Evolutionary conservation across 768 basidiomycete genomes (phyloP).

Genomic region (Vishniacozyma victoriae): DNA sequence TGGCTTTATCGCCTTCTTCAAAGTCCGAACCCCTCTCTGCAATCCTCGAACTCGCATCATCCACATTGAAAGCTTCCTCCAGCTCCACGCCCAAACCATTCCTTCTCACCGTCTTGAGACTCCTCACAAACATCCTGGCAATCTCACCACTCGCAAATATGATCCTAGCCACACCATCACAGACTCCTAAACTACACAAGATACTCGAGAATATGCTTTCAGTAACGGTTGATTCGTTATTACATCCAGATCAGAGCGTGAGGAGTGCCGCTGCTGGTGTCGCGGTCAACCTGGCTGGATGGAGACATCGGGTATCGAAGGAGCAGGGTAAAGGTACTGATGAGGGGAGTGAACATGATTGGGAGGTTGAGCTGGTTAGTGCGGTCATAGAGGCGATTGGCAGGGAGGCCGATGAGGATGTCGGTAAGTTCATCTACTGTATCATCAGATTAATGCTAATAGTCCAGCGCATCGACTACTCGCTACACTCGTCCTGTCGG

Average conservation of each 20-base stretch:
- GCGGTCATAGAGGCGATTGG: conserved; percentile 74
- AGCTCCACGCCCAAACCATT: conserved; percentile 33
- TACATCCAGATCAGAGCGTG: conserved; percentile 64
- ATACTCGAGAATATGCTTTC: conserved; percentile 50
- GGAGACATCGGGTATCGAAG: conserved; percentile 60
- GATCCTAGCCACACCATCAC: conserved; percentile 12
- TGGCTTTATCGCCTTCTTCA: conserved; percentile 4
- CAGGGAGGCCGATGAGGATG: conserved; percentile 71
- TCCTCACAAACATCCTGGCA: conserved; percentile 44
- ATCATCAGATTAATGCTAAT: conserved; percentile 1
- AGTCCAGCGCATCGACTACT: conserved; percentile 69
- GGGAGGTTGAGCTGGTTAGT: conserved; percentile 76
- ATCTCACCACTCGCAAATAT: conserved; percentile 26
- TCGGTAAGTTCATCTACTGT: conserved; percentile 55
- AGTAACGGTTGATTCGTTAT: conserved; percentile 61
- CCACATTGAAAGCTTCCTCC: conserved; percentile 6
- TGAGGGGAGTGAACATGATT: conserved; percentile 63
- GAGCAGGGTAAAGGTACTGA: conserved; percentile 46
- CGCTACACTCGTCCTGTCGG: conserved; percentile 68
- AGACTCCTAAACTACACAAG: background rate
- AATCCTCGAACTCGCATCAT: conserved; percentile 18
- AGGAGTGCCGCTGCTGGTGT: conserved; percentile 75
- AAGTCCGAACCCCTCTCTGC: conserved; percentile 15
- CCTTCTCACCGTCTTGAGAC: conserved; percentile 43
- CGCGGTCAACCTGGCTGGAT: conserved; percentile 67